Base-by-base conservation (phyloP, 2,329 filamentous ascomycete species). In the Aspergillus spinulosporus region DNA sequence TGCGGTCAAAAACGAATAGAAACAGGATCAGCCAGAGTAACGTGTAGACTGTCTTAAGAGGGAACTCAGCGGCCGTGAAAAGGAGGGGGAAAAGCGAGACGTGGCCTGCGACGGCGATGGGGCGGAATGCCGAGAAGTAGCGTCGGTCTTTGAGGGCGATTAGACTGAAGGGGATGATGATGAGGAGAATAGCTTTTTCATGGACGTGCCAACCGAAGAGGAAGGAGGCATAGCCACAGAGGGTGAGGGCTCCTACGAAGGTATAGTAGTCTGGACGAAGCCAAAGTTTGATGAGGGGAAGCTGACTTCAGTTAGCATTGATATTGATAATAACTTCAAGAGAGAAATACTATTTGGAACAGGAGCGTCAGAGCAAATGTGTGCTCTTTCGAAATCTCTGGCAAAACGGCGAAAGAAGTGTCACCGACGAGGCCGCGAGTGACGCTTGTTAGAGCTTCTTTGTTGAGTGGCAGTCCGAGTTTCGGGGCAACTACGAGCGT, bases 171-270 rank as follows among this genome's bases (percentile, higher is more conserved):
- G 94, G 94, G 48, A 97, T 89, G 63, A 99, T 92, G 68, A 97
- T 88, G 15, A 97, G 84, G 21, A 99, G 82, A 56, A 99, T 89
- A 1, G 94, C 94, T 75, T 99, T 99, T 71, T 99, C 94, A 67
- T 99, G 94, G 6, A 99, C 94, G 69, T 99, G 94, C 92, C 93
- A 99, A 55, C 94, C 93, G 66, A 97, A 97, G 7, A 99, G 82
- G 76, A 99, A 99, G 0, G 93, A 97, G 0, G 93, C 89, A 69
- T 97, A 99, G 57, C 90, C 94, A 68, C 94, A 97, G 12, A 97
- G 84, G 0, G 93, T 97, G 44, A 96, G 84, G 0, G 91, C 88
- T 3, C 91, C 91, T 42, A 97, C 83, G 70, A 99, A 97, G 54
- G 84, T 88, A 60, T 96, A 89, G 90, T 91, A 96, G 0, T 85